These are phyloP conservation scores for Chimonanthus praecox DNA, from an alignment of 164 flowering plant genomes.

Conservation along the genomic window DNA sequence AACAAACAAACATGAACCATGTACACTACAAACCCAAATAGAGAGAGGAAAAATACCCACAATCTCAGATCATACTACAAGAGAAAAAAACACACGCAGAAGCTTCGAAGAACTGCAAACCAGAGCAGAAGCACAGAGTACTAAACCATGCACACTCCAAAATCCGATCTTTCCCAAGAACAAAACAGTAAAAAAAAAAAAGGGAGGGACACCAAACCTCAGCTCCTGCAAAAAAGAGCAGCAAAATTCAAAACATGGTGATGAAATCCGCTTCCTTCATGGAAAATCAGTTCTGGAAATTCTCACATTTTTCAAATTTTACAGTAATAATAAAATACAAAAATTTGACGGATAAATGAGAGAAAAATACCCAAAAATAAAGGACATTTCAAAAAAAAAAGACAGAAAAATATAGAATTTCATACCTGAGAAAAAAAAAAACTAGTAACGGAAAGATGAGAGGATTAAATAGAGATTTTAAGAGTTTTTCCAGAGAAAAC, in stretches of 20 bases:
- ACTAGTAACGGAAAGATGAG: slow-evolving; percentile 3
- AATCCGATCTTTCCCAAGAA: neutral
- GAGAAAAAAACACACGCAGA: too few relatives aligned
- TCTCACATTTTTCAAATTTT: slow-evolving; percentile 13
- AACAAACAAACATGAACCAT: too few relatives aligned
- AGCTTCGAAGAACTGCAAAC: neutral
- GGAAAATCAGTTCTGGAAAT: slow-evolving; percentile 7
- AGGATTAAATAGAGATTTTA: neutral
- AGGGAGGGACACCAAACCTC: neutral
- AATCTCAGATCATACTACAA: too few relatives aligned
- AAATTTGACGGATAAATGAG: slow-evolving; percentile 1
- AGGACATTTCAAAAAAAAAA: neutral
- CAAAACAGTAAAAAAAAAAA: neutral
- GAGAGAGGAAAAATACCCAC: too few relatives aligned
- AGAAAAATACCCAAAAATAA: neutral
- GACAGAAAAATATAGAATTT: neutral
- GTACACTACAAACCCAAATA: too few relatives aligned
- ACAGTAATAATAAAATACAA: slow-evolving; percentile 2
- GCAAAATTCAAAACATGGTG: neutral
- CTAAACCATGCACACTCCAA: neutral
- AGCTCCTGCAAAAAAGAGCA: slow-evolving; percentile 6
- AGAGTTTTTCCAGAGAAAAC: neutral
- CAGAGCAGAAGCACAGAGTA: neutral
- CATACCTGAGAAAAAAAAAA: slow-evolving; percentile 19
- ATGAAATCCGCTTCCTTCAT: slow-evolving; percentile 1